A percentile compares a stretch with the other conserved stretches of the same genome.
Conservation (phyloP, 78 protist species). For the Guillardia theta region DNA sequence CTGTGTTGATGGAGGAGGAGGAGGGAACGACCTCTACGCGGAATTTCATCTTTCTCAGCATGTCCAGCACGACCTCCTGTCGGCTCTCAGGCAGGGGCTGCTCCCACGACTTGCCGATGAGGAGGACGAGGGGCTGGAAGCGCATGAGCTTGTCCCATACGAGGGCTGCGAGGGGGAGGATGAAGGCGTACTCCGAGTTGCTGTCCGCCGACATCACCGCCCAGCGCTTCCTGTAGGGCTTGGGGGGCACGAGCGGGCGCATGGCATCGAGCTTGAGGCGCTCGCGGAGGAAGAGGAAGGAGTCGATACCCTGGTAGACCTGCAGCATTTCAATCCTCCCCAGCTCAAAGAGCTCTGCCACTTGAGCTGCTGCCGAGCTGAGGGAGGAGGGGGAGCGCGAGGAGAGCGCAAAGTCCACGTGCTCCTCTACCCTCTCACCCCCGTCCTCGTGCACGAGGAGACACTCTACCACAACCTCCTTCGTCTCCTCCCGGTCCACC, state of each 20-base stretch:
- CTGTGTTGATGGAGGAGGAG: no score
- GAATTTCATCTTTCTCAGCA: not conserved
- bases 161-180: constrained; percentile 13
- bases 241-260: not conserved
- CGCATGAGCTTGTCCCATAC: not conserved
- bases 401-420: no score
- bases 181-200: constrained; percentile 39
- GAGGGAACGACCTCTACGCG: not conserved
- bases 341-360: not conserved
- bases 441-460: no score
- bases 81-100: no score
- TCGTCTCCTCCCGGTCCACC: no score
- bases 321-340: not conserved
- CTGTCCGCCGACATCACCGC: not conserved
- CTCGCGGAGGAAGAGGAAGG: not conserved
- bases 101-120: not conserved
- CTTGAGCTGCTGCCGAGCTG: not conserved
- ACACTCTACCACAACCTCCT: no score
- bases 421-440: no score
- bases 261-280: not conserved
- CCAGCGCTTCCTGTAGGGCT: not conserved
- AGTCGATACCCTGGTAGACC: not conserved
- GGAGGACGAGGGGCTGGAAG: not conserved
- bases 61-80: not conserved
- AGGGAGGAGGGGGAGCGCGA: no score